Evolutionary conservation across 1,284 basidiomycete species (phyloP), one percentile per base, ranked within the genome.

Genomic region (Ustilago lituana): DNA sequence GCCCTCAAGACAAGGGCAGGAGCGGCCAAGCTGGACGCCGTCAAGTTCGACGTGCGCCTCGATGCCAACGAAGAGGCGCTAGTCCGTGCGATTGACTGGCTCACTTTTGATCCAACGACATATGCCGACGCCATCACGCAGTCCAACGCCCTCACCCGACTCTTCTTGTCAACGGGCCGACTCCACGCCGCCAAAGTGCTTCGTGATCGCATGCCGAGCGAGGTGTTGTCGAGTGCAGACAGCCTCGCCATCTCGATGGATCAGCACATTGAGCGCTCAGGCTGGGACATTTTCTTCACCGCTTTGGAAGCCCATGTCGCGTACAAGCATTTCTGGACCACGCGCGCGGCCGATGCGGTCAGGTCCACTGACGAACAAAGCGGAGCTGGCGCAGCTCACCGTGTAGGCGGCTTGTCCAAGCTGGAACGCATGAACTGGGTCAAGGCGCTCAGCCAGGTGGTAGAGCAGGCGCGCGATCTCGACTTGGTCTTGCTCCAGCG

Each of bases 11-110:
- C 49, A 20, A 35, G 41, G 31, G 32, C 36, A 26, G 53, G 56
- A 5, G 9, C 33, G 11, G 51, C 43, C 10, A 63, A 47, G 27
- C 19, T 61, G 17, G 64, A 61, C 27, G 35, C 61, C 17, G 38
- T 50, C 31, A 58, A 52, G 37, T 73, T 73, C 46, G 68, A 73
- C 22, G 46, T 56, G 19, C 59, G 47, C 14, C 56, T 70, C 29
- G 62, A 71, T 33, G 49, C 51, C 11, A 56, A 51, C 24, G 79
- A 81, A 57, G 69, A 74, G 27, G 57, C 90, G 44, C 85, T 98
- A 9, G 86, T 97, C 46, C 87, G 93, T 9, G 91, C 91, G 0
- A 89, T 98, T 56, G 94, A 98, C 79, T 98, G 95, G 95, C 91
- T 95, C 40, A 91, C 88, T 0, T 91, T 93, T 81, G 85, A 87